Conservation (phyloP, 176 grass and related monocot genomes). For the Musa acuminata region DNA sequence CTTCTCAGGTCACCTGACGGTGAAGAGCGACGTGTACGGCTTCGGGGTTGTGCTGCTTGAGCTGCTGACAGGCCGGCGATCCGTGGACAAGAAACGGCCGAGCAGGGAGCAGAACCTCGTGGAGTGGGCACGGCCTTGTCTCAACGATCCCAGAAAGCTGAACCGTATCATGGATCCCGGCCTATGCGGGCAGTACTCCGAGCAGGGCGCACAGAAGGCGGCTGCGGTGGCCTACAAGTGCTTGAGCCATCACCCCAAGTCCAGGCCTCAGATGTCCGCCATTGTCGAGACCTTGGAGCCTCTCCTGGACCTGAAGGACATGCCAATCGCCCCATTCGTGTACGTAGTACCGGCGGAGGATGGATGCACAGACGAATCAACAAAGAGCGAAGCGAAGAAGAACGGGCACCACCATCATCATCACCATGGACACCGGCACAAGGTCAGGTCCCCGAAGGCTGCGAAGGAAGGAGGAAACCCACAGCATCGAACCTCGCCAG, state of each 20-base stretch:
- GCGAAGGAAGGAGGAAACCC: neutral
- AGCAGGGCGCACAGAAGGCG: slow-evolving; percentile 49
- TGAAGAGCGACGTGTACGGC: slow-evolving; percentile 84
- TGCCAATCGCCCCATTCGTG: slow-evolving; percentile 37
- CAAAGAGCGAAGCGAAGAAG: neutral
- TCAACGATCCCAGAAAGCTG: slow-evolving; percentile 53
- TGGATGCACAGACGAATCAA: neutral
- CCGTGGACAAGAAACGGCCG: slow-evolving; percentile 66
- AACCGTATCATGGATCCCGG: slow-evolving; percentile 57
- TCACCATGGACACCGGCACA: neutral
- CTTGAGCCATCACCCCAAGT: slow-evolving; percentile 59
- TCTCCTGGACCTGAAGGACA: slow-evolving; percentile 50
- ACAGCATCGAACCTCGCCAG: no score
- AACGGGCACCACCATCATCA: neutral
- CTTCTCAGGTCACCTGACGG: slow-evolving; percentile 51
- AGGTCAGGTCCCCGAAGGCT: neutral
- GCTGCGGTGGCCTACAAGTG: slow-evolving; percentile 64
- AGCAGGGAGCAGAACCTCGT: slow-evolving; percentile 77
- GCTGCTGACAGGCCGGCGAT: slow-evolving; percentile 49
- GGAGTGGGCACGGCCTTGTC: slow-evolving; percentile 50
- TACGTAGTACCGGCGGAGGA: slow-evolving; percentile 28
- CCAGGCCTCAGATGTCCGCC: slow-evolving; percentile 67
- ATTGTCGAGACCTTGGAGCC: slow-evolving; percentile 66
- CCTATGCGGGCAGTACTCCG: slow-evolving; percentile 66
- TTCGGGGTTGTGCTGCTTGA: slow-evolving; percentile 79